Evolutionary conservation across 768 basidiomycete species (phyloP), one percentile per base, ranked within the genome.

Genomic region (Coprinellus aureogranulatus): DNA sequence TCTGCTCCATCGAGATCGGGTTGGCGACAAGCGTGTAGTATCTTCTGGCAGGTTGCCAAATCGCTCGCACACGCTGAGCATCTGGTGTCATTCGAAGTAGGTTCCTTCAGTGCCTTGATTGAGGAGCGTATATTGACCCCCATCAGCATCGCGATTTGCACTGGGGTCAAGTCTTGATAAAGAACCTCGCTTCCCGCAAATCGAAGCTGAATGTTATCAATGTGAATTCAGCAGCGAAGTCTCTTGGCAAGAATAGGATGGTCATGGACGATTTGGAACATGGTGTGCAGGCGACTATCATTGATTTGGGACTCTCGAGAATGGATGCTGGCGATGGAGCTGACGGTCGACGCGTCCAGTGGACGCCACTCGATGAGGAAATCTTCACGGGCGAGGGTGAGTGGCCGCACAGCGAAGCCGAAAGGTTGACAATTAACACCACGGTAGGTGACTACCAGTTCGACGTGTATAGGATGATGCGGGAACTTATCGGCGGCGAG

Each of bases 111-210:
- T n/a, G n/a, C n/a, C n/a, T n/a, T n/a, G n/a, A n/a, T n/a, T n/a
- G n/a, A n/a, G n/a, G n/a, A n/a, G n/a, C n/a, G n/a, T n/a, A n/a
- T n/a, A n/a, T n/a, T n/a, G n/a, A n/a, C n/a, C n/a, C n/a, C n/a
- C n/a, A n/a, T n/a, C n/a, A 99, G 96, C 97, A 99, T 72, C 93
- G 97, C 30, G 97, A 99, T 70, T 83, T 99, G n/a, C 97, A 99
- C 65, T 93, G 92, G 85, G 97, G 97, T 22, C 97, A 99, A 70
- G 90, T 99, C 50, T 80, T 99, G 8, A 85, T 98, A 48, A 86
- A 87, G 65, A 77, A 80, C 58, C 57, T 81, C 2, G 71, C 79
- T 4, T 39, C 49, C 20, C 40, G 12, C 16, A 53, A 23, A 60
- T 64, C 53, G 60, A 61, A 18, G 42, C 67, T 80, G 18, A 70